phyloP scores from a whole-genome alignment of 2,329 filamentous ascomycete genomes.

The Pseudomassariella vexata region DNA sequence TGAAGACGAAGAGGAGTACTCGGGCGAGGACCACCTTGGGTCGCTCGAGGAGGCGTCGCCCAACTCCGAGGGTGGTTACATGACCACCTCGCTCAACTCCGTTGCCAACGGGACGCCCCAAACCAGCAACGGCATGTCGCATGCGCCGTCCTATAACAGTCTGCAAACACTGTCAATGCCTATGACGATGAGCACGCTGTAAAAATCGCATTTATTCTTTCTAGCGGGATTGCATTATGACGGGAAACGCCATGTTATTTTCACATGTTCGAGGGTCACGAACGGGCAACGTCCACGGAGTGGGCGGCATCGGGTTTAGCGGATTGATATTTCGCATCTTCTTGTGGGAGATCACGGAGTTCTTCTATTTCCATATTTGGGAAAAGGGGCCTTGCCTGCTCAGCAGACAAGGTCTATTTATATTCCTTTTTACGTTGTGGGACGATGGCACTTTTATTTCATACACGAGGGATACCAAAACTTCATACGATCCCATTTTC shows the following conservation, averaged over 20 bases:
- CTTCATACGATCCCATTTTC: no score
- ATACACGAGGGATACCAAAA: constrained; percentile 11
- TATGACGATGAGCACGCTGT: constrained; percentile 55
- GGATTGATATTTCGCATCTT: constrained; percentile 17
- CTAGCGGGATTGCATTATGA: constrained; percentile 14
- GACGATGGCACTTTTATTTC: constrained; percentile 5
- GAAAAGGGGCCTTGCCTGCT: no score
- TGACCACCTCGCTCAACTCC: constrained; percentile 45
- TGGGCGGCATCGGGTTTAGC: constrained; percentile 10
- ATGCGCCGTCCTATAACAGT: constrained; percentile 44
- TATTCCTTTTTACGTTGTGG: constrained; percentile 3
- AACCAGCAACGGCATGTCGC: constrained; percentile 25
- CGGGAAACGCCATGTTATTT: constrained; percentile 13
- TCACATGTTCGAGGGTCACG: constrained; percentile 12
- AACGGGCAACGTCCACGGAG: constrained; percentile 5
- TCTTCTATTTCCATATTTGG: no score
- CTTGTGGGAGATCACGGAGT: no score
- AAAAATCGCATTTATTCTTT: constrained; percentile 12
- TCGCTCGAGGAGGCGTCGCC: constrained; percentile 76
- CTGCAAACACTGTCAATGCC: constrained; percentile 59
- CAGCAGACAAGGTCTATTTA: no score
- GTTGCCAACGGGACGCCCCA: constrained; percentile 28
- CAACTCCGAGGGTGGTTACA: constrained; percentile 61
- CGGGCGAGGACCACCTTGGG: constrained; percentile 77
- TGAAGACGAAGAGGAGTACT: constrained; percentile 78